These are phyloP conservation scores for Solanum hybrid DNA, from an alignment of 305 asterid genomes.

Conservation along the genomic window DNA sequence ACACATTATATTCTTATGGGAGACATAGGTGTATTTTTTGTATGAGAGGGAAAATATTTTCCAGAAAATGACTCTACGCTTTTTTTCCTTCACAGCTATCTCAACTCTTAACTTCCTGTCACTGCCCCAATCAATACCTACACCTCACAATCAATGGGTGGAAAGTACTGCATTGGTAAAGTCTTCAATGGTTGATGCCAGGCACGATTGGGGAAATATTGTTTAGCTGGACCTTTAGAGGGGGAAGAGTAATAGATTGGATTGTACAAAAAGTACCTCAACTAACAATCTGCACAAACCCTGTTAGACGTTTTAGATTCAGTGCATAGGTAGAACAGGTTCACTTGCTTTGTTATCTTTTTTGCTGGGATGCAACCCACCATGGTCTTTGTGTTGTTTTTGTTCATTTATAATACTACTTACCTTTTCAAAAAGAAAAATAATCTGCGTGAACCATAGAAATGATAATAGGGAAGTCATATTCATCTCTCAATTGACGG, in stretches of 20 bases:
- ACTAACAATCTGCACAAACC: neutral
- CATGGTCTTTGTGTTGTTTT: neutral
- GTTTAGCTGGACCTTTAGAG: neutral
- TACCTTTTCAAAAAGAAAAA: neutral
- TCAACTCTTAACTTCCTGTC: neutral
- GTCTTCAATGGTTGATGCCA: neutral
- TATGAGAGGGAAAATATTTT: neutral
- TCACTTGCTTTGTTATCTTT: neutral
- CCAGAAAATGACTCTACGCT: neutral
- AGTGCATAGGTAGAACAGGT: neutral
- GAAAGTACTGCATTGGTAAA: neutral
- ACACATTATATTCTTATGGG: neutral
- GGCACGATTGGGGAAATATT: neutral
- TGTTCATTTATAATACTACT: neutral
- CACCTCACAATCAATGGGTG: neutral
- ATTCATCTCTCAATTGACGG: neutral
- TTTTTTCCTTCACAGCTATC: neutral
- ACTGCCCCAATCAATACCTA: neutral
- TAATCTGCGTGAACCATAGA: neutral
- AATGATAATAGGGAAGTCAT: neutral
- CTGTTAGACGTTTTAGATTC: neutral
- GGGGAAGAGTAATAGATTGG: neutral
- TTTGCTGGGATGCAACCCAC: neutral
- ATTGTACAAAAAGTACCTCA: neutral
- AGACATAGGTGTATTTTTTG: neutral